Percentiles rank a stretch among this genome's conserved stretches.
phyloP scores from a whole-genome alignment of 495 filamentous ascomycete genomes.

The Penicillium longicatenatum region DNA sequence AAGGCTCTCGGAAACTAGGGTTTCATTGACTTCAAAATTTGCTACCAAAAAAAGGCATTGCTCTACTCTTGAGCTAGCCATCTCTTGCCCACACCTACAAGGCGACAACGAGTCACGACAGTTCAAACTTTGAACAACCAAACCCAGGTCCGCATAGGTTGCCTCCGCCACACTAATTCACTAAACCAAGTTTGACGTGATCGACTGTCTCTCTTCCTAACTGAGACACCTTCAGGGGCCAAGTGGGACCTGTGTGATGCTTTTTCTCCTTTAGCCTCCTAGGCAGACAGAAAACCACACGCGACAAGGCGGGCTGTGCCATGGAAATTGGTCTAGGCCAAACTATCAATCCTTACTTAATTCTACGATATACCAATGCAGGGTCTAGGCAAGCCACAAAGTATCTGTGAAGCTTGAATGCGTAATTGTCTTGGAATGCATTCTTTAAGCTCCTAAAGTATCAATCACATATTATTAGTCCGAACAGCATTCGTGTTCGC shows the following conservation, averaged over 20 bases:
- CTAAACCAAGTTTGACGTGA: not conserved
- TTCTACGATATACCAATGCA: not conserved
- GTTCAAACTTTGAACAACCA: not conserved
- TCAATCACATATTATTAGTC: not conserved
- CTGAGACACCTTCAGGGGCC: slow-evolving; percentile 1
- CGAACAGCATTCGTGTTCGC: not conserved
- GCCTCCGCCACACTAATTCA: not conserved
- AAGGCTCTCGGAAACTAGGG: not conserved
- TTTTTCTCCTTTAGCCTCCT: not conserved
- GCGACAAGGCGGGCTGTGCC: not conserved
- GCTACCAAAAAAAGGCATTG: not conserved
- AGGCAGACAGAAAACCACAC: not conserved
- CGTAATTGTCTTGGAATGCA: not conserved
- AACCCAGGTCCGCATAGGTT: not conserved
- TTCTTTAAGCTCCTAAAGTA: not conserved
- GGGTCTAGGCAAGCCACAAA: slow-evolving; percentile 27
- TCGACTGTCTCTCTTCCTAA: not conserved
- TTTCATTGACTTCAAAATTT: not conserved
- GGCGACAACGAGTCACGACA: not conserved
- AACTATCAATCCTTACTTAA: not conserved
- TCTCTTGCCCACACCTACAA: not conserved
- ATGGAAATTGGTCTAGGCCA: not conserved
- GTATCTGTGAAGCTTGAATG: not conserved
- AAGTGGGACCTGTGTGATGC: not conserved
- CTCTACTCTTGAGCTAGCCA: not conserved